phyloP scores from a whole-genome alignment of 495 filamentous ascomycete genomes.

The Lasiosphaeria hispida region DNA sequence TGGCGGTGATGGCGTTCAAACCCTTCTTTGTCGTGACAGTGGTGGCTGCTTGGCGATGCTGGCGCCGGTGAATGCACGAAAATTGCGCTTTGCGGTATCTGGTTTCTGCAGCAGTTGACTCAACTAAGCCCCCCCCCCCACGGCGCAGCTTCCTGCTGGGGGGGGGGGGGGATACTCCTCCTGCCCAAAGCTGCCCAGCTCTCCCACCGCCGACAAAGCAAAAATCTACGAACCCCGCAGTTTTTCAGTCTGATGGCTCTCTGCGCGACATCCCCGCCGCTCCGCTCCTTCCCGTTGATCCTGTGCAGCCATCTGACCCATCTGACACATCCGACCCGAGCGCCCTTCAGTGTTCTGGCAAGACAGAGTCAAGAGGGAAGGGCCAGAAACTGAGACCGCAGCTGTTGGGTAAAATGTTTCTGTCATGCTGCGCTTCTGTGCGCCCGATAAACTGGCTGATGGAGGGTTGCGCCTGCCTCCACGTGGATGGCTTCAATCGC shows the following conservation, averaged over 20 bases:
- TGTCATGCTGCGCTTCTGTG: neutral
- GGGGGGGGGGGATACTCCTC: neutral
- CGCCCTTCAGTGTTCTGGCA: too few species aligned
- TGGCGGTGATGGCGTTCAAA: neutral
- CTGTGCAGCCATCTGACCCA: too few species aligned
- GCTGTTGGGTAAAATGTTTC: slow-evolving; percentile 1
- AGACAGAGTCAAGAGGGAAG: neutral
- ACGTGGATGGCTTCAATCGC: slow-evolving; percentile 13
- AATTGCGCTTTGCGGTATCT: neutral
- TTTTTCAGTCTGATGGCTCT: too few species aligned
- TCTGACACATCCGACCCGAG: too few species aligned
- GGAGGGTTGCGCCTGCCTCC: neutral
- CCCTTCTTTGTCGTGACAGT: neutral
- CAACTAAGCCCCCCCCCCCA: too few species aligned
- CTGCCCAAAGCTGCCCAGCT: slow-evolving; percentile 22
- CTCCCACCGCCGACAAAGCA: too few species aligned
- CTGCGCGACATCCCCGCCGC: too few species aligned
- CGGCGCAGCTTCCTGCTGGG: too few species aligned
- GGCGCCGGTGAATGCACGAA: neutral
- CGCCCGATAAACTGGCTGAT: slow-evolving; percentile 1
- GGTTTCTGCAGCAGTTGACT: too few species aligned
- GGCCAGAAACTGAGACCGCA: neutral
- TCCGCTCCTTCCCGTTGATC: too few species aligned
- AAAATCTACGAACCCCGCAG: too few species aligned
- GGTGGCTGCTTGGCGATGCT: neutral